Conservation (phyloP, 2,329 filamentous ascomycete species). For the Furcasterigmium sp. region DNA sequence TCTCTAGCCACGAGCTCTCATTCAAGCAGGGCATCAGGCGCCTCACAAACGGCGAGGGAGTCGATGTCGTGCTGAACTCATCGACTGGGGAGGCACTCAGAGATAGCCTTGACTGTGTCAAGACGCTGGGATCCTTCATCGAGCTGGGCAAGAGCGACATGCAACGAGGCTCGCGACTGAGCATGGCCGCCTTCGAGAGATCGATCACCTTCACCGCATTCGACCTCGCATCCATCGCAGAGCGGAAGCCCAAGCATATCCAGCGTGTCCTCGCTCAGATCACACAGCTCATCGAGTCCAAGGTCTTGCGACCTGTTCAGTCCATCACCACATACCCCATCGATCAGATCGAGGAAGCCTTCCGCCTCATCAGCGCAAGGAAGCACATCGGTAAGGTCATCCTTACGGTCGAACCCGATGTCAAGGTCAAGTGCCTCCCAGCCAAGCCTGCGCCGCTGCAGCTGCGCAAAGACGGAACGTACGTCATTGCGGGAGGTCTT, state of each 20-base stretch:
- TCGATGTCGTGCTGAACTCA: slow-evolving; percentile 34
- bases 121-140: slow-evolving; percentile 35
- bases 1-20: slow-evolving; percentile 22
- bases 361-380: slow-evolving; percentile 36
- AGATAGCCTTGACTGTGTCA: slow-evolving; percentile 37
- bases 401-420: slow-evolving; percentile 20
- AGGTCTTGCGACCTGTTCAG: not conserved
- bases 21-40: slow-evolving; percentile 23
- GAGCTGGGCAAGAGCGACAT: slow-evolving; percentile 41
- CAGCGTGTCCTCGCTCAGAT: not conserved
- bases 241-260: slow-evolving; percentile 8
- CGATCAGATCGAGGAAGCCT: slow-evolving; percentile 27
- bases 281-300: not conserved
- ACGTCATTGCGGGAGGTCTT: slow-evolving; percentile 24
- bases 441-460: not conserved
- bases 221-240: slow-evolving; percentile 20
- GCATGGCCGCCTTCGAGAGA: slow-evolving; percentile 36
- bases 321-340: slow-evolving; percentile 10
- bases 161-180: slow-evolving; percentile 29
- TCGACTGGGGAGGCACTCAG: slow-evolving; percentile 34
- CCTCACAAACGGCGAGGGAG: slow-evolving; percentile 21
- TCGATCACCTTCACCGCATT: slow-evolving; percentile 26
- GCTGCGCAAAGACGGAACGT: slow-evolving; percentile 16
- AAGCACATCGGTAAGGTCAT: slow-evolving; percentile 36
- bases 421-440: not conserved